These are phyloP conservation scores for Ambrosiella xylebori DNA, from an alignment of 2,329 filamentous ascomycete species.

Conservation along the genomic window DNA sequence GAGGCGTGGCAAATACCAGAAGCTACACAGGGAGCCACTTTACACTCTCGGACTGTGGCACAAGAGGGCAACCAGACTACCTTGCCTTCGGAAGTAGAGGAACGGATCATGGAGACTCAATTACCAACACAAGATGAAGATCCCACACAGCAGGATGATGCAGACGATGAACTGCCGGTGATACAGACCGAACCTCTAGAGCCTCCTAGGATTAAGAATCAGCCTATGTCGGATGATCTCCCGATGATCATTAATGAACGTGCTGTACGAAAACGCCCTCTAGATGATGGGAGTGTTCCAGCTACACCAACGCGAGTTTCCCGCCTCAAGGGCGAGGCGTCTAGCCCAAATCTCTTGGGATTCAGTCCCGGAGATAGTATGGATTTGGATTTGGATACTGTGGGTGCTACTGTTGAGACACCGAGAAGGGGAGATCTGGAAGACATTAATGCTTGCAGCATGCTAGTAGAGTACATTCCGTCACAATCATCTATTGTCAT, in stretches of 20 bases:
- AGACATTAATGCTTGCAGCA: constrained; percentile 6
- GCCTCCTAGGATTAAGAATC: constrained; percentile 26
- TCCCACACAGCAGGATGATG: constrained; percentile 1
- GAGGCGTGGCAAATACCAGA: too few relatives aligned
- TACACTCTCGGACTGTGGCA: constrained; percentile 3
- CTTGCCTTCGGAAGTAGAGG: constrained; percentile 4
- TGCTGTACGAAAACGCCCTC: constrained; percentile 5
- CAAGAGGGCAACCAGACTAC: constrained; percentile 4
- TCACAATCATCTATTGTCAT: constrained; percentile 6
- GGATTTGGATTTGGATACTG: constrained; percentile 2
- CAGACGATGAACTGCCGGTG: neutral
- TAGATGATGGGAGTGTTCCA: neutral
- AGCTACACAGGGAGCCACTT: too few relatives aligned
- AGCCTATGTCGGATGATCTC: constrained; percentile 20
- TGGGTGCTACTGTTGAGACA: constrained; percentile 1
- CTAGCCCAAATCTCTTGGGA: neutral
- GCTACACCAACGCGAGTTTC: neutral
- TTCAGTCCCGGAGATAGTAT: constrained; percentile 8
- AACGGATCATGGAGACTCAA: constrained; percentile 10
- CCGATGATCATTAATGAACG: constrained; percentile 5
- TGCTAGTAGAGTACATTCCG: constrained; percentile 6
- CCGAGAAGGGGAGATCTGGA: neutral
- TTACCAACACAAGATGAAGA: neutral
- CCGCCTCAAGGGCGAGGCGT: constrained; percentile 8
- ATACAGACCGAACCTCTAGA: neutral